Evolutionary conservation across 2,329 filamentous ascomycete species (phyloP).

Genomic region (Venturia oleaginea): DNA sequence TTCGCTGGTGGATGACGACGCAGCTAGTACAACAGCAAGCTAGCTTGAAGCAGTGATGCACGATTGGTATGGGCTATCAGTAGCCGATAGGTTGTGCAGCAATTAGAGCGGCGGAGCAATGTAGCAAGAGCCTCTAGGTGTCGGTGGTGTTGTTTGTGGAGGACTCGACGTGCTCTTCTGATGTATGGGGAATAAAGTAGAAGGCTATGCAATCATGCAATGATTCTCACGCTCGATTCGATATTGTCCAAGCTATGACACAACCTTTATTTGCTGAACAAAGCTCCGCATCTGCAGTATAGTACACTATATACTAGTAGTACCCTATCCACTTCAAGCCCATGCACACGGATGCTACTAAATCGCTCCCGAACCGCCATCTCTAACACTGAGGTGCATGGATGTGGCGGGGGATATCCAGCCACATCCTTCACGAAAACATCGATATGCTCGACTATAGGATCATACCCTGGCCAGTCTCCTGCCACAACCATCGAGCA

Average conservation of each 20-base stretch:
- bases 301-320: too few species aligned
- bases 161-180: neutral
- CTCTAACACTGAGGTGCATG: neutral
- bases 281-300: neutral
- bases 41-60: neutral
- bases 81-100: neutral
- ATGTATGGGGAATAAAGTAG: neutral
- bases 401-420: too few species aligned
- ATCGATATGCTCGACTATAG: too few species aligned
- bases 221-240: neutral
- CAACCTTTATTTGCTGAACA: neutral
- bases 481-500: neutral
- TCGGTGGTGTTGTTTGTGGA: neutral
- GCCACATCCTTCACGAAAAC: neutral
- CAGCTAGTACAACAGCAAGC: neutral
- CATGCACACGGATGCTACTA: neutral
- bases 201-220: neutral
- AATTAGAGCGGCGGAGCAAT: neutral
- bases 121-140: neutral
- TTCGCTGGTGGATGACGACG: neutral
- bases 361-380: neutral
- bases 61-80: neutral
- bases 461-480: neutral
- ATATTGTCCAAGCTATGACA: neutral
- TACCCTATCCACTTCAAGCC: too few species aligned